Base-by-base conservation (phyloP, 352 stramenopile genomes). In the Aphanomyces invadans region DNA sequence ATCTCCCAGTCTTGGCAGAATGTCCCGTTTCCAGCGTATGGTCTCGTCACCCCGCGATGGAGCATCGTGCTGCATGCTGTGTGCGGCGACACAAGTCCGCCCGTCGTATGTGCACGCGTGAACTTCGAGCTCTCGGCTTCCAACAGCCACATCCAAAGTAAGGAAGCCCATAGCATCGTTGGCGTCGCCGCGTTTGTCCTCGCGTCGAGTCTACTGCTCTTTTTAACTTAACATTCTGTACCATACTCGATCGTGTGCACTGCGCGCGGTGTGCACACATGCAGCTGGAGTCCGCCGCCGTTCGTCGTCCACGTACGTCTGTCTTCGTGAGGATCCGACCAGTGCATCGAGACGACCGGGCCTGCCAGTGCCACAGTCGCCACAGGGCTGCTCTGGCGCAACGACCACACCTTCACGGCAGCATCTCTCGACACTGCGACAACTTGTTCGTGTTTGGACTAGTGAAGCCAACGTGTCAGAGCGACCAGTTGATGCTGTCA, bases 61-160 rank as follows among this genome's bases (percentile, higher is more conserved):
- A 67, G 60, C 33, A 67, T 67, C 33, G 60, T 67, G 32, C 44
- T 67, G 23, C 60, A 67, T 33, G 60, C 60, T 3, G 60, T 67
- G 2, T 67, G 60, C 36, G 60, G 60, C 29, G 60, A 67, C 49
- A 23, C 60, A 4, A 67, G 60, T 51, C 60, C 60, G 17, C 60
- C 60, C 49, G 60, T 67, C 11, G 60, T 67, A 10, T 67, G 60
- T n/a, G 60, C 60, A 17, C 60, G 48, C 38, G 60, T 67, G 5
- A 44, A 67, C 32, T 67, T 67, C 28, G 60, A 67, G 29, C 60
- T 67, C 33, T 42, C 42, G 32, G 60, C 48, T 3, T 59, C 60
- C 15, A 67, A 67, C 26, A 49, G 60, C 31, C 38, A 57, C 60
- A 26, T 57, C 49, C 49, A 57, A 33, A 32, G 49, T 19, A 49